phyloP scores from a whole-genome alignment of 179 eudicot species.

The Camellia oleifera region DNA sequence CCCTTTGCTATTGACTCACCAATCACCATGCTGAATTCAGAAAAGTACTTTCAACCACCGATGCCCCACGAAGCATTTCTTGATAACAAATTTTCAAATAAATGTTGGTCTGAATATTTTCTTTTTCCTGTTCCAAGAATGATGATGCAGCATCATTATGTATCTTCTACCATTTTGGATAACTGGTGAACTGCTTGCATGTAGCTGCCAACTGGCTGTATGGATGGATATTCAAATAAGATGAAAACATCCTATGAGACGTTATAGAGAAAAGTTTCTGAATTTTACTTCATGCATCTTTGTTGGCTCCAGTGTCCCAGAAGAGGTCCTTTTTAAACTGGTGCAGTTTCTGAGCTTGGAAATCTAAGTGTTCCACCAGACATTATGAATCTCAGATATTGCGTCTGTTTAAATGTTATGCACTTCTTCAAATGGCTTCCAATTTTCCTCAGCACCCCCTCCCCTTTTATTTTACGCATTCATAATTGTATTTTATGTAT shows the following conservation, averaged over 20 bases:
- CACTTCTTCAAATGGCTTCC: background rate
- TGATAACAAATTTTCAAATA: background rate
- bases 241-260: background rate
- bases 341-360: background rate
- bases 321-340: background rate
- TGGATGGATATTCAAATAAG: constrained; percentile 5
- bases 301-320: too few relatives aligned
- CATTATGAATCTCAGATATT: background rate
- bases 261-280: background rate
- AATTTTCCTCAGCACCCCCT: background rate
- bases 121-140: background rate
- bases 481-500: constrained; percentile 6
- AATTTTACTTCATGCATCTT: background rate
- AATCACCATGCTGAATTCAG: background rate
- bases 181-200: background rate
- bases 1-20: background rate
- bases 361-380: background rate
- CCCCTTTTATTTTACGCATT: background rate
- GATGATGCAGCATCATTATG: background rate
- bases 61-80: background rate
- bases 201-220: background rate
- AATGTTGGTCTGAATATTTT: background rate
- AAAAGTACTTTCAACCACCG: background rate
- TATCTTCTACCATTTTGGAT: background rate
- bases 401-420: background rate